Evolutionary conservation across 139 green algal genomes (phyloP).

Genomic region (Zygnema cylindricum): DNA sequence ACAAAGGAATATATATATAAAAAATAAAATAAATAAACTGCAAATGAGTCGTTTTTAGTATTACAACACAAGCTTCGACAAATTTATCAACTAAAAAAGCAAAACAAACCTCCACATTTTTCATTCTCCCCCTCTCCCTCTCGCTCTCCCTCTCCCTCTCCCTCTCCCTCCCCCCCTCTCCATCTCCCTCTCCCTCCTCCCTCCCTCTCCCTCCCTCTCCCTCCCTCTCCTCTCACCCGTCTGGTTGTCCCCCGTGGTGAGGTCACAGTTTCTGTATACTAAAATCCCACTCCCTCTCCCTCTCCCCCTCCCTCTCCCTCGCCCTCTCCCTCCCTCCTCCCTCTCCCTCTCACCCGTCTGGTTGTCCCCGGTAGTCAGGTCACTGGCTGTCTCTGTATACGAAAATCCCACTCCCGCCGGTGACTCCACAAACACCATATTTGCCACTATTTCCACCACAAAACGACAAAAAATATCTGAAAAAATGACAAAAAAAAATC

Average conservation of each 20-base stretch:
- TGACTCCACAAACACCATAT: conserved; percentile 80
- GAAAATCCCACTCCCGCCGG: conserved; percentile 84
- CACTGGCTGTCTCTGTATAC: conserved; percentile 75
- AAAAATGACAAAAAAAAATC: no score
- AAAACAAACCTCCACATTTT: no score
- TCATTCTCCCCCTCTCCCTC: background rate
- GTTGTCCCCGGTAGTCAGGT: conserved; percentile 72
- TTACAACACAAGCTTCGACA: no score
- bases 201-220: background rate
- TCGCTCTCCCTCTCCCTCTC: background rate
- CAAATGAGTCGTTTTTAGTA: no score
- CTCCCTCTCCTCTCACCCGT: background rate
- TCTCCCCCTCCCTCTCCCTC: background rate
- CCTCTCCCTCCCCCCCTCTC: background rate
- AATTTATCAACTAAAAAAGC: no score
- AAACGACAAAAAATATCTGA: no score
- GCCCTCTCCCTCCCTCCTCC: background rate
- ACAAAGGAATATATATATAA: background rate
- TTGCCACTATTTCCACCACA: no score
- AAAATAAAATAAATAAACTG: no score
- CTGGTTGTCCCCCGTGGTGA: background rate
- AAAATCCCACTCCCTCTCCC: background rate
- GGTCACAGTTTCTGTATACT: no score
- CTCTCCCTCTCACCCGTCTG: conserved; percentile 66
- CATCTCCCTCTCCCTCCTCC: background rate